Base-by-base conservation (phyloP, 2,329 filamentous ascomycete genomes). In the Alternaria conjuncta region DNA sequence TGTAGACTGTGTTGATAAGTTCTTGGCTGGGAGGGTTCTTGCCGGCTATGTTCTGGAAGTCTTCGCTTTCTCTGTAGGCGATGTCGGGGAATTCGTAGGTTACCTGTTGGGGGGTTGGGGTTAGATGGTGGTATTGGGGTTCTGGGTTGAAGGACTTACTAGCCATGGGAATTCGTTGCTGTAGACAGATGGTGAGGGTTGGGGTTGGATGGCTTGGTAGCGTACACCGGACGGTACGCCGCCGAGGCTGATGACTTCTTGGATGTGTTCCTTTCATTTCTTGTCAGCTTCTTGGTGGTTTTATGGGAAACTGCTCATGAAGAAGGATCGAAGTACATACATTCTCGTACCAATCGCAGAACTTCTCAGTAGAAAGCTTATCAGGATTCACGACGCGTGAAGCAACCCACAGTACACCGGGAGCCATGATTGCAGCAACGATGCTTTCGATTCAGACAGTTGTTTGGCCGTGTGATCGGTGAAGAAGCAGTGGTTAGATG, bases 291-390 rank as follows among this genome's bases (percentile, higher is more conserved):
- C 20, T 8, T 25, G 23, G 28, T n/a, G 18, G 4, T 9, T 20
- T 21, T 9, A 15, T 20, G 13, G 12, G 1, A 18, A 4, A 25
- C 3, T 43, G 1, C 15, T 23, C 11, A 3, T 23, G 18, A 25
- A 23, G 5, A 9, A 50, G 55, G 6, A 6, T n/a, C 26, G 23
- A 26, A 7, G 20, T 23, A 55, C 45, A 18, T 57, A 66, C 64
- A 62, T 74, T 70, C 54, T 76, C 76, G 63, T 78, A 77, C 75
- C 75, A 77, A 12, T 60, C 44, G 47, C 63, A 67, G 44, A 76
- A 72, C n/a, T 61, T 62, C 13, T 67, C 55, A 0, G 54, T 45
- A 10, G 65, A 61, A 4, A 75, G 61, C 3, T 23, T 23, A 0
- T 59, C 50, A 1, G 46, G 49, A 32, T 57, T 20, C 36, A 62